These are phyloP conservation scores for Zea luxurians DNA, from an alignment of 176 grass and related monocot species.

Conservation along the genomic window DNA sequence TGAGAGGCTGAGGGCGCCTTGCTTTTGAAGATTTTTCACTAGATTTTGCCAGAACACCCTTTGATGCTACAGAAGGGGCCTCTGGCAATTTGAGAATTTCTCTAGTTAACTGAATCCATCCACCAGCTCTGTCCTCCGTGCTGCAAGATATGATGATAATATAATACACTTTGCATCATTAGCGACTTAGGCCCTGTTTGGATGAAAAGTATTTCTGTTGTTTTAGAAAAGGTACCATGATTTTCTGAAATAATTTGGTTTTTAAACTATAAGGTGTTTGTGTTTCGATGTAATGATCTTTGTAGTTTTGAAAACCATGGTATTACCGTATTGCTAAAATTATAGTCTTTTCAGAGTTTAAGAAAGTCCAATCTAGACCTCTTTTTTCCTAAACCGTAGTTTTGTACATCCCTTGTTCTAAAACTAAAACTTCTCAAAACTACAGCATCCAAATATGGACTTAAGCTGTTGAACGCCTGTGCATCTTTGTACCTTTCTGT, in stretches of 20 bases:
- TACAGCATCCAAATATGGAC: neutral
- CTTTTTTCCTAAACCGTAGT: neutral
- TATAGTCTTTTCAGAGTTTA: neutral
- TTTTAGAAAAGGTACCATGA: neutral
- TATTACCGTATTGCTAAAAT: neutral
- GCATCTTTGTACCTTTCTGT: constrained; percentile 67
- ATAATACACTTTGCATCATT: constrained; percentile 13
- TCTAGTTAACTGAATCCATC: constrained; percentile 95
- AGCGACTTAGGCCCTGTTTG: neutral
- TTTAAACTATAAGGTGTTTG: neutral
- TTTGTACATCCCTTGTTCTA: neutral
- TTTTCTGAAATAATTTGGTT: neutral
- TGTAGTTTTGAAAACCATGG: neutral
- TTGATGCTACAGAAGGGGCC: constrained; percentile 88
- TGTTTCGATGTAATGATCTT: neutral
- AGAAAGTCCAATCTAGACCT: neutral
- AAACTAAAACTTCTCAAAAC: neutral
- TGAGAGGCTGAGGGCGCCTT: constrained; percentile 87
- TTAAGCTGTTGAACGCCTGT: constrained; percentile 3
- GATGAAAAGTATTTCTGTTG: neutral
- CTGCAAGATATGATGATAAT: constrained; percentile 48
- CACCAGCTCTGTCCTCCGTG: constrained; percentile 91
- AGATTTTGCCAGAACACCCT: constrained; percentile 63
- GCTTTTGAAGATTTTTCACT: constrained; percentile 88
- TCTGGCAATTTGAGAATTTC: constrained; percentile 98